Evolutionary conservation across 1,139 yeast species (phyloP), one percentile per base, ranked within the genome.

Genomic region (Hyphopichia wangnamkhiaoensis): DNA sequence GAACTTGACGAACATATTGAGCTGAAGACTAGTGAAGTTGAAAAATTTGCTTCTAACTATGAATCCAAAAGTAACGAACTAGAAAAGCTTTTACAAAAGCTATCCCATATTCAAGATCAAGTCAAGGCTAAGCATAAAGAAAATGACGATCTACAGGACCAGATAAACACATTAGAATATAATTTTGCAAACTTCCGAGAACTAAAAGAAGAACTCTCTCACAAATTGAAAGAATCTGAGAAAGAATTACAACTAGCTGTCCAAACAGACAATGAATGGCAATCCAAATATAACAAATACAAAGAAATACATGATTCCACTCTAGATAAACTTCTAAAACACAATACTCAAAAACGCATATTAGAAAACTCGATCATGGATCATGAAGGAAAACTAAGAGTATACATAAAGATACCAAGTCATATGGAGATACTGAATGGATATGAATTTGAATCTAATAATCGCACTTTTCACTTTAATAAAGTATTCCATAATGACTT

Each of bases 361-460:
- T 57, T 80, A 29, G 81, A 79, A 50, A 75, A 78, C 47, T 67
- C 80, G 2, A 79, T 80, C 7, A 72, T 77, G 63, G 74, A 77
- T 33, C 55, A 70, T 35, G 62, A 66, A 38, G 71, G 71, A 0
- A 65, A 61, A 35, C 39, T 59, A 12, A 50, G 79, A 31, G 68
- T 68, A 0, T 70, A 67, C 43, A 45, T 61, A 1, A 53, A 56
- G 9, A 31, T 54, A 4, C 31, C 31, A 2, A 44, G 41, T 5
- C 31, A 38, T 2, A 46, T 48, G 41, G 4, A 17, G 4, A 48
- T 52, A 29, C 24, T 40, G 0, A 46, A 42, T 31, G 25, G 33
- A 1, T 31, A 41, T 2, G 54, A 54, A 33, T 15, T 37, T 2
- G 30, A 46, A 1, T 33, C 25, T 31, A 16, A 19, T 26, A 15